A percentile compares a stretch with the other conserved stretches of the same genome.
phyloP scores from a whole-genome alignment of 768 basidiomycete species.

The Russula olivacea region DNA sequence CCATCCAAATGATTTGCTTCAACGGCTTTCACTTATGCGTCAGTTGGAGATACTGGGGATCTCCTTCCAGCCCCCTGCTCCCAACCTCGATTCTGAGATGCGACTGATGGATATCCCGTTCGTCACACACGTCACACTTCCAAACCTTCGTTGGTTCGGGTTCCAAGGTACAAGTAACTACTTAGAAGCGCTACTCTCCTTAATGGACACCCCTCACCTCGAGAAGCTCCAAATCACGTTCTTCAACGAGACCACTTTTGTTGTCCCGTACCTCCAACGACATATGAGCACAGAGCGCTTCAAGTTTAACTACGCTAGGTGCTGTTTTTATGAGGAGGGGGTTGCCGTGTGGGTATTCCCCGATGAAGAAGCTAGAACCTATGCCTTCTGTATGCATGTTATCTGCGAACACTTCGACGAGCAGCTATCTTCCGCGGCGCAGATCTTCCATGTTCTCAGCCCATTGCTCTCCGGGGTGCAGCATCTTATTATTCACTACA shows the following conservation, averaged over 20 bases:
- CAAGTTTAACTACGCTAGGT: not conserved
- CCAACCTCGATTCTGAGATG: not conserved
- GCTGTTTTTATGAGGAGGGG: not conserved
- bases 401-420: not conserved
- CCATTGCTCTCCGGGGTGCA: not conserved
- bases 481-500: not conserved
- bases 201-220: not conserved
- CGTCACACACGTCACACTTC: not conserved
- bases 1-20: not conserved
- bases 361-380: not conserved
- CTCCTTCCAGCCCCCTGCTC: not conserved
- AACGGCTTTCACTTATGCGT: conserved; percentile 1
- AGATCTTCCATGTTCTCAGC: not conserved
- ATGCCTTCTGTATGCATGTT: not conserved
- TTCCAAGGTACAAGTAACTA: not conserved
- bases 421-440: not conserved
- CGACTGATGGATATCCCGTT: not conserved
- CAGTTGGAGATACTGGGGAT: not conserved
- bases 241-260: not conserved
- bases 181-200: not conserved
- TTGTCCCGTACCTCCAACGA: not conserved
- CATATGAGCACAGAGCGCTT: not conserved
- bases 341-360: not conserved
- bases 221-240: not conserved
- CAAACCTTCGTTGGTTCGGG: not conserved